phyloP scores from a whole-genome alignment of 371 early-diverging fungal species.

The Mucor mucedo region DNA sequence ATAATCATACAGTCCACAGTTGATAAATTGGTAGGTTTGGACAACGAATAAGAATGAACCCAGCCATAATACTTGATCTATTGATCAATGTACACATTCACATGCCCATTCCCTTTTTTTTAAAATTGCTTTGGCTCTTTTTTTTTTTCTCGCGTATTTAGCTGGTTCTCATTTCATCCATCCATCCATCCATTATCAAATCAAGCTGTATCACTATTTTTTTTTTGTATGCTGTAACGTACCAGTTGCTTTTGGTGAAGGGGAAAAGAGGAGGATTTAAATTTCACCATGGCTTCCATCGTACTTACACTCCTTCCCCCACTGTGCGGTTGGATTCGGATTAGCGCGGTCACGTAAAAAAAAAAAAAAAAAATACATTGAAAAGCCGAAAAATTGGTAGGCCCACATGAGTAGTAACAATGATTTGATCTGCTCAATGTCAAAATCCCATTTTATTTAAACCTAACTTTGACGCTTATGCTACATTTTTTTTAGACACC shows the following conservation, averaged over 20 bases:
- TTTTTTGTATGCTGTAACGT: constrained; percentile 14
- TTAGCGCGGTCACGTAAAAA: too few species aligned
- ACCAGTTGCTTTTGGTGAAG: constrained; percentile 38
- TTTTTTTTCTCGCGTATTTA: not conserved
- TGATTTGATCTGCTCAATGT: too few species aligned
- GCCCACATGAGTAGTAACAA: too few species aligned
- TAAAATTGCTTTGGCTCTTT: too few species aligned
- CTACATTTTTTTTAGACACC: too few species aligned
- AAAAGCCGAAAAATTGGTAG: too few species aligned
- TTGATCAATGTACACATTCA: constrained; percentile 2
- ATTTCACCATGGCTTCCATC: not conserved
- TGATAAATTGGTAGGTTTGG: not conserved
- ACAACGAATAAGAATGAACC: not conserved
- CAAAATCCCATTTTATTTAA: too few species aligned
- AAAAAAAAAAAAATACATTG: too few species aligned
- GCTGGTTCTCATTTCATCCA: constrained; percentile 32
- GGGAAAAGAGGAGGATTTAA: constrained; percentile 43
- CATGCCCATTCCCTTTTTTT: not conserved
- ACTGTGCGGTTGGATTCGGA: too few species aligned
- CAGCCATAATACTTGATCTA: not conserved
- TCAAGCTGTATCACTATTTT: not conserved
- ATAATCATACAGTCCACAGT: not conserved
- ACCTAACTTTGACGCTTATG: too few species aligned
- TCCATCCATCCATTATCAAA: constrained; percentile 13
- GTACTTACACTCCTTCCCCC: too few species aligned